Conservation (phyloP, 108 stramenopile species). For the Craspedostauros australis region DNA sequence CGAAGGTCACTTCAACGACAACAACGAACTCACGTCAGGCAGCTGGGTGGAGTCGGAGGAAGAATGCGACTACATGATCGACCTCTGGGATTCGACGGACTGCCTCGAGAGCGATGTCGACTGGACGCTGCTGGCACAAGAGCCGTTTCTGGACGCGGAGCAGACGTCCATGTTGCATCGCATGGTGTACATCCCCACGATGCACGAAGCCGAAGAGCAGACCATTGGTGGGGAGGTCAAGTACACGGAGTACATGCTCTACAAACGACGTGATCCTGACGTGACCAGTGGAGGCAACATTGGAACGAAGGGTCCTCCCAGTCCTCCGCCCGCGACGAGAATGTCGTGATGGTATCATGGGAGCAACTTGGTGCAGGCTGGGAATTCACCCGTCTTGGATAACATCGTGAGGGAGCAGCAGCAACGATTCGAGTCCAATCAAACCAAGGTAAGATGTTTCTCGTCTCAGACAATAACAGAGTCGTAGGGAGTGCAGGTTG, state of each 20-base stretch:
- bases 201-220: constrained; percentile 26
- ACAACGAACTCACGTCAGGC: constrained; percentile 64
- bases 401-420: not conserved
- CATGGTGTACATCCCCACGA: constrained; percentile 36
- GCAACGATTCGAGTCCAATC: not conserved
- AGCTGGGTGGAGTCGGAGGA: constrained; percentile 43
- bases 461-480: not conserved
- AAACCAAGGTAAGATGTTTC: not conserved
- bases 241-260: constrained; percentile 23
- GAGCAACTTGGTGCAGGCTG: not conserved
- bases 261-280: not conserved
- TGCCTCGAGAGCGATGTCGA: constrained; percentile 16
- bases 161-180: constrained; percentile 39
- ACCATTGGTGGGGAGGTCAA: constrained; percentile 15
- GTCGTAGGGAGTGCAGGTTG: not conserved
- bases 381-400: not conserved
- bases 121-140: constrained; percentile 22
- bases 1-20: constrained; percentile 81
- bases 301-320: not conserved
- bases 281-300: not conserved
- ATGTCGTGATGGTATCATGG: not conserved
- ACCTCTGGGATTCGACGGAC: constrained; percentile 36
- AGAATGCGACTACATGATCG: constrained; percentile 72
- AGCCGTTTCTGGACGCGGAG: constrained; percentile 38
- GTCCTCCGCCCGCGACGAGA: not conserved